A percentile compares a stretch with the other conserved stretches of the same genome.
phyloP scores from a whole-genome alignment of 1,284 basidiomycete genomes.

The Schizophyllum commune region DNA sequence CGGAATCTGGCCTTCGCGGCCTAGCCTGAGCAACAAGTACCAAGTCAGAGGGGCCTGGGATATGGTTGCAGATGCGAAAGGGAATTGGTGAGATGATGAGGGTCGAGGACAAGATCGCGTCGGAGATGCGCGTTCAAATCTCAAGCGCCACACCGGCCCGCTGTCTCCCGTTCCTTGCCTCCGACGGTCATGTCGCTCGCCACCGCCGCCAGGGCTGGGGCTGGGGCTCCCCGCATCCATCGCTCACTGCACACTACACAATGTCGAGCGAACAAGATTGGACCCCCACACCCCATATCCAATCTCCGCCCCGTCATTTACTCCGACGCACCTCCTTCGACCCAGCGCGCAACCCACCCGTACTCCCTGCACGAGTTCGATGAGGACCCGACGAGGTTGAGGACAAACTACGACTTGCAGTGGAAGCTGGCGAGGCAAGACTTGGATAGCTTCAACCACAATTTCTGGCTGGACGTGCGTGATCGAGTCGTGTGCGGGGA shows the following conservation, averaged over 20 bases:
- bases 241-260: not conserved
- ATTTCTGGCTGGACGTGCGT: constrained; percentile 71
- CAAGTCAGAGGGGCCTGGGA: too few relatives aligned
- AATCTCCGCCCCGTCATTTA: constrained; percentile 72
- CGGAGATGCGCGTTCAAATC: too few relatives aligned
- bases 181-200: too few relatives aligned
- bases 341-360: constrained; percentile 41
- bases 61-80: too few relatives aligned
- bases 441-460: constrained; percentile 62
- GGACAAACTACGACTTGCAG: constrained; percentile 47
- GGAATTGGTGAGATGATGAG: too few relatives aligned
- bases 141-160: too few relatives aligned
- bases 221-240: too few relatives aligned
- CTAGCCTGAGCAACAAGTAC: too few relatives aligned
- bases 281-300: constrained; percentile 68
- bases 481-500: not conserved
- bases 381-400: constrained; percentile 20
- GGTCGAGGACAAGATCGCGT: too few relatives aligned
- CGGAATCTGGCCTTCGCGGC: too few relatives aligned
- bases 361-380: constrained; percentile 69
- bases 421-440: constrained; percentile 62
- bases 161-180: too few relatives aligned
- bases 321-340: constrained; percentile 38
- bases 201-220: too few relatives aligned
- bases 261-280: constrained; percentile 40